Evolutionary conservation across 345 rosid genomes (phyloP), one percentile per base, ranked within the genome.

Genomic region (Linum usitatissimum): DNA sequence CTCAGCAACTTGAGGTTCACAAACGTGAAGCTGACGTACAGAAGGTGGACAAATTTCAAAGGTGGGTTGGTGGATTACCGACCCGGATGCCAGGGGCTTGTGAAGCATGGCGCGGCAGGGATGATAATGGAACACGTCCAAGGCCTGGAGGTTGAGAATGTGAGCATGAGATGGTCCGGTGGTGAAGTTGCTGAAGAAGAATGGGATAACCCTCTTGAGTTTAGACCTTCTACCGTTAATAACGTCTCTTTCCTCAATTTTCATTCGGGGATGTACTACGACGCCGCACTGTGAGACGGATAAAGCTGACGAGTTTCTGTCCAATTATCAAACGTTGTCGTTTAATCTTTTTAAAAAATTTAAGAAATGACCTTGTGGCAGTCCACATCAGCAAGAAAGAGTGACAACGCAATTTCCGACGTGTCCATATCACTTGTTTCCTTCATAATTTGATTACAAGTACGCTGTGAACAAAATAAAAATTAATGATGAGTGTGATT

Each of bases 71-170:
- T 73, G 17, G 98, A 92, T 65, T 92, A 92, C 71, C 77, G 96
- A 74, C 98, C 94, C 0, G 97, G 97, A 59, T 92, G 97, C 75
- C 82, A 66, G 73, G 98, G 95, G 54, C 80, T 92, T 0, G 87
- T 87, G 40, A 78, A 80, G 13, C 97, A 87, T 70, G 66, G 76
- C 67, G 66, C 79, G n/a, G 82, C 94, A 3, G 91, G 99, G 71
- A 84, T 93, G 66, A 84, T 87, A 60, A 87, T 89, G 98, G 98
- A 92, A 54, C 77, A 89, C 70, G 80, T 92, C 23, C 71, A 85
- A 61, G 97, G 97, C 15, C 70, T 92, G 66, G 82, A 84, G 66
- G 58, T 85, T 59, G 82, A 85, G 59, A 87, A 87, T 71, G 94
- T 92, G 59, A 77, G 76, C 69, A 72, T 87, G 84, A 87, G 75